Evolutionary conservation across 352 stramenopile species (phyloP).

Genomic region (Salisapilia sapeloensis): DNA sequence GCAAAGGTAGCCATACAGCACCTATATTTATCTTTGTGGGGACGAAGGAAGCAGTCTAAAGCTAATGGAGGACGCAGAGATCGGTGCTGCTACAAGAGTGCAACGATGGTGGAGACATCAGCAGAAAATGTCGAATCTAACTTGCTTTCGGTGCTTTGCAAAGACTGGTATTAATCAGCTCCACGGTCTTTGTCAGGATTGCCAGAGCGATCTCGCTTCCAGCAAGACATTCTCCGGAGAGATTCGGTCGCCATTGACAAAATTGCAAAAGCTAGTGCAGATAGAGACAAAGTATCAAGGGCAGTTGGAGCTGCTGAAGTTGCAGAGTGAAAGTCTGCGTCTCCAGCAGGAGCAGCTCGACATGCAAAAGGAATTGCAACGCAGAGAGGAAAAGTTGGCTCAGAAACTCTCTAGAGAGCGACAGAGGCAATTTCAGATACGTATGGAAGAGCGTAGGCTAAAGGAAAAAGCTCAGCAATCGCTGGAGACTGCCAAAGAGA

Average conservation of each 20-base stretch:
- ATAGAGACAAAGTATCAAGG: slow-evolving; percentile 34
- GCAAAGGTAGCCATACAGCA: no score
- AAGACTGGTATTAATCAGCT: no score
- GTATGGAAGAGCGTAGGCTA: slow-evolving; percentile 17
- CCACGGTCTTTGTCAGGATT: no score
- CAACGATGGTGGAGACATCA: no score
- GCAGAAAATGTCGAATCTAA: no score
- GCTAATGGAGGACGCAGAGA: no score
- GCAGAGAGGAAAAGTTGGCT: slow-evolving; percentile 11
- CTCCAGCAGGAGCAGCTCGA: slow-evolving; percentile 24
- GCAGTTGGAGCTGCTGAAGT: slow-evolving; percentile 22
- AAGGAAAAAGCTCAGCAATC: slow-evolving; percentile 9
- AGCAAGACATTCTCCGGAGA: no score
- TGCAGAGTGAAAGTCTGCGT: slow-evolving; percentile 22
- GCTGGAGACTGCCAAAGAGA: slow-evolving; percentile 1
- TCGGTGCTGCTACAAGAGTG: no score
- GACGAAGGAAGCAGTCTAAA: no score
- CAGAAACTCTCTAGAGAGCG: slow-evolving; percentile 13
- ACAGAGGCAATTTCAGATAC: slow-evolving; percentile 13
- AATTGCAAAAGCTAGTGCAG: slow-evolving; percentile 27
- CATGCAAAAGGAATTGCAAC: slow-evolving; percentile 13
- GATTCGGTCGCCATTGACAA: slow-evolving; percentile 17
- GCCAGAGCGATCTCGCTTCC: no score
- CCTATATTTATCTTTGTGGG: no score
- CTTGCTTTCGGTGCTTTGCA: no score